Evolutionary conservation across 805 yeast genomes (phyloP).

Genomic region (Komagataella populi): DNA sequence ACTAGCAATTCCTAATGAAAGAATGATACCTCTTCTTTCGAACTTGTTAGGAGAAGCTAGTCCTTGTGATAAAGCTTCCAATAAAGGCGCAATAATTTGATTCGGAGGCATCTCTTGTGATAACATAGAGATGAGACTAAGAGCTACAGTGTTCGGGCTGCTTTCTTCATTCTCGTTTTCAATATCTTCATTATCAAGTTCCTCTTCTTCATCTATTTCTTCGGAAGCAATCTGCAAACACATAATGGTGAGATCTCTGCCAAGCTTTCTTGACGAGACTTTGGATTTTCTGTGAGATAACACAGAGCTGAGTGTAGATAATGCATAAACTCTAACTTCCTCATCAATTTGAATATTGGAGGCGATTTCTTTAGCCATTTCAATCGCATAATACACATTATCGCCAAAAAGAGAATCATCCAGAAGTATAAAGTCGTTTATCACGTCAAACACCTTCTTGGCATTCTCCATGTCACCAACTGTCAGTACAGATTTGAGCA

Average conservation of each 20-base stretch:
- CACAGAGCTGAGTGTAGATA: constrained; percentile 72
- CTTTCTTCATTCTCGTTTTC: constrained; percentile 91
- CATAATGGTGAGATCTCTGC: constrained; percentile 62
- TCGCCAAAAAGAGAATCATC: constrained; percentile 75
- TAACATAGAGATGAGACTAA: constrained; percentile 66
- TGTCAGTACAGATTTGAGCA: constrained; percentile 59
- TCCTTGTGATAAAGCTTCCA: constrained; percentile 47
- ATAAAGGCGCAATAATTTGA: constrained; percentile 74
- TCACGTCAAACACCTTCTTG: constrained; percentile 66
- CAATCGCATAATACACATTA: constrained; percentile 51
- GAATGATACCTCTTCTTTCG: constrained; percentile 78
- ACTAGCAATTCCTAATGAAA: constrained; percentile 71
- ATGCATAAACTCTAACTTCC: constrained; percentile 71
- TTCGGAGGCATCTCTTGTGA: constrained; percentile 83
- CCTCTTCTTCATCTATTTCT: constrained; percentile 59
- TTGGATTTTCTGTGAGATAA: constrained; percentile 72
- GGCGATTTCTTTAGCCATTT: constrained; percentile 66
- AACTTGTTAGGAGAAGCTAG: constrained; percentile 50
- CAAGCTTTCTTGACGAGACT: constrained; percentile 67
- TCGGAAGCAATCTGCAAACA: constrained; percentile 73
- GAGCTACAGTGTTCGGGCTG: constrained; percentile 62
- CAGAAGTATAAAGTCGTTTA: constrained; percentile 64
- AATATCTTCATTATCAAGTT: constrained; percentile 66
- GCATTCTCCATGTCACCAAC: constrained; percentile 63
- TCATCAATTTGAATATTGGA: constrained; percentile 54